Base-by-base conservation (phyloP, 2,329 filamentous ascomycete species). In the Aspergillus sclerotialis region DNA sequence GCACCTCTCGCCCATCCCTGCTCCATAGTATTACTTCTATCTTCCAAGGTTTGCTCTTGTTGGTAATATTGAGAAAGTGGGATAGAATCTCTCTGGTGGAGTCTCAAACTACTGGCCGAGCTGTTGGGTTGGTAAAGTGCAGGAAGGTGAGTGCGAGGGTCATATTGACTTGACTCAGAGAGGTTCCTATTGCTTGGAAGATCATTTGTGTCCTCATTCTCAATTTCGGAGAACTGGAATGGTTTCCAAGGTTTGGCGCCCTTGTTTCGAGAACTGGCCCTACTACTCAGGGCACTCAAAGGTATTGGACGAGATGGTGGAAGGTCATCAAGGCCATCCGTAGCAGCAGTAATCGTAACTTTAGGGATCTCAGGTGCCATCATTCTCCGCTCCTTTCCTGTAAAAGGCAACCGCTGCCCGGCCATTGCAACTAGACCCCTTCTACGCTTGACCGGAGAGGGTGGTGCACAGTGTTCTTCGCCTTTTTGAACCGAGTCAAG, bases 241-340 rank as follows among this genome's bases (percentile, higher is more conserved):
- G 37, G 36, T 32, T 43, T 53, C 39, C 35, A 41, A 10, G 34
- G 28, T 30, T 42, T 55, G 5, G 35, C 35, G 6, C 37, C 44
- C 41, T 44, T 50, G 23, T 44, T 45, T 16, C 40, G 38, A 13
- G 46, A 42, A 27, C 36, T 37, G 9, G 39, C 33, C 30, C 37
- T 47, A 9, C 21, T 42, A 26, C 39, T 41, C 11, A 52, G 30
- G 10, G 51, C 39, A 11, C 44, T 43, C 21, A 53, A 29, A 28
- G 46, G 43, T n/a, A 53, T 33, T 2, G 49, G 48, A 11, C 44
- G 45, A 17, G 50, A 52, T 4, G 49, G 53, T 6, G 45, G 40
- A 10, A 53, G 38, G 1, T 49, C 41, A 30, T 46, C 45, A 14
- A 46, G 27, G 28, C 40, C 40, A 32, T 39, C 28, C 11, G 53